Evolutionary conservation across 371 early-diverging fungal species (phyloP).

Genomic region (Syncephalastrum racemosum): DNA sequence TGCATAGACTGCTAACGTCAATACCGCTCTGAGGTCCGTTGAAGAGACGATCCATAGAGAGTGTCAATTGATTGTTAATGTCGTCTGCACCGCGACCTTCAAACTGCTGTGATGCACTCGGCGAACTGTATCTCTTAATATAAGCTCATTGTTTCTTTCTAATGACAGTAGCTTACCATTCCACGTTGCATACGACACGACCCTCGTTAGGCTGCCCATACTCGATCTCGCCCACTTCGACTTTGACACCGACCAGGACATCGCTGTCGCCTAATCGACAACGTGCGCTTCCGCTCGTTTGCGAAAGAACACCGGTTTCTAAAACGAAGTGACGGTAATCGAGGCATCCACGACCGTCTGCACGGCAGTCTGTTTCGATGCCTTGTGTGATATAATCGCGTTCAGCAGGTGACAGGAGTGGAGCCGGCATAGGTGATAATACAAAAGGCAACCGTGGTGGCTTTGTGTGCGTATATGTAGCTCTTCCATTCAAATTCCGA

Average conservation of each 20-base stretch:
- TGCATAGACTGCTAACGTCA: slow-evolving; percentile 81
- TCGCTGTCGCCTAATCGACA: slow-evolving; percentile 82
- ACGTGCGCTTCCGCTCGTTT: slow-evolving; percentile 85
- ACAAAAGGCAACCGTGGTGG: too few relatives aligned
- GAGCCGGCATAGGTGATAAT: slow-evolving; percentile 33
- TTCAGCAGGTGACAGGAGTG: slow-evolving; percentile 75
- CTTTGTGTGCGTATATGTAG: too few relatives aligned
- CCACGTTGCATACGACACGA: slow-evolving; percentile 80
- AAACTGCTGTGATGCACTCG: slow-evolving; percentile 80
- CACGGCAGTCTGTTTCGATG: slow-evolving; percentile 77
- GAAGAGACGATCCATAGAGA: slow-evolving; percentile 77
- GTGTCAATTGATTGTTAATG: slow-evolving; percentile 77
- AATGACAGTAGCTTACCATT: slow-evolving; percentile 57
- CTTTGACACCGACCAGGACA: slow-evolving; percentile 92
- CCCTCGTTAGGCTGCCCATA: slow-evolving; percentile 60
- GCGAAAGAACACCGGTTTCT: slow-evolving; percentile 83
- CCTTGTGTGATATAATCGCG: slow-evolving; percentile 83
- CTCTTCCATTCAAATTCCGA: too few relatives aligned
- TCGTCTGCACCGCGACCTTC: slow-evolving; percentile 84
- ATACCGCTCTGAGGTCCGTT: slow-evolving; percentile 83
- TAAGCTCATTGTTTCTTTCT: not conserved
- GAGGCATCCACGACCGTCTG: slow-evolving; percentile 82
- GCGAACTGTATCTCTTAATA: slow-evolving; percentile 50
- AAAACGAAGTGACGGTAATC: slow-evolving; percentile 78
- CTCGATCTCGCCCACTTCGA: slow-evolving; percentile 78